Evolutionary conservation across 2,329 filamentous ascomycete genomes (phyloP).

Genomic region (Pseudogymnoascus sp.): DNA sequence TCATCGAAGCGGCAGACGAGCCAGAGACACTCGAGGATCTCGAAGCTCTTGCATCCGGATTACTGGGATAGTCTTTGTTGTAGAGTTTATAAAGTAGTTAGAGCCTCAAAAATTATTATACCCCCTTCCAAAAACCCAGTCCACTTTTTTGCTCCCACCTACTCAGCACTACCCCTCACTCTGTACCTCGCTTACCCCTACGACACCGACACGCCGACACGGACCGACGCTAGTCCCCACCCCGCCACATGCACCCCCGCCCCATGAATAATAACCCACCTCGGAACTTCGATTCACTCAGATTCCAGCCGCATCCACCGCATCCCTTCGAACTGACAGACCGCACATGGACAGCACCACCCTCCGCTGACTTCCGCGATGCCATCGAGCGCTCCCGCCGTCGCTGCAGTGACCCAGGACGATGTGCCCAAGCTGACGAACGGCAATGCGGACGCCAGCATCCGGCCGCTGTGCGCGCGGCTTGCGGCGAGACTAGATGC

Average conservation of each 20-base stretch:
- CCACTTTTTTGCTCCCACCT: neutral
- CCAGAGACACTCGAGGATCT: constrained; percentile 74
- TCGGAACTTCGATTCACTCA: neutral
- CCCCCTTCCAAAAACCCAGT: neutral
- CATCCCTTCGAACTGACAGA: neutral
- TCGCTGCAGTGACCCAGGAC: neutral
- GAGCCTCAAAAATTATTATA: constrained; percentile 7
- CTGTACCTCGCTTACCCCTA: constrained; percentile 7
- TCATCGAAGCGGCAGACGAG: constrained; percentile 56
- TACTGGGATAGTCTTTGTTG: constrained; percentile 43
- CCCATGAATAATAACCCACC: constrained; percentile 4
- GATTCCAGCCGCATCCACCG: neutral
- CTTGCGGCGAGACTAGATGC: constrained; percentile 22
- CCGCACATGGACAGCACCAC: constrained; percentile 1
- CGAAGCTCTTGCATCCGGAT: constrained; percentile 65
- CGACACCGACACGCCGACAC: neutral
- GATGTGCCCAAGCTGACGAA: constrained; percentile 1
- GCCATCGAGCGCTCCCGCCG: constrained; percentile 6
- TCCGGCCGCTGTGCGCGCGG: constrained; percentile 22
- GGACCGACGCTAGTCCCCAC: neutral
- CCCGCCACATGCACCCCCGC: constrained; percentile 4
- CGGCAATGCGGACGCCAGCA: constrained; percentile 13
- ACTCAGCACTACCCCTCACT: neutral
- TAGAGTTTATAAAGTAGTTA: constrained; percentile 5
- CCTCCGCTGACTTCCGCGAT: constrained; percentile 1